Conservation (phyloP, 176 grass and related monocot genomes). For the Areca catechu region DNA sequence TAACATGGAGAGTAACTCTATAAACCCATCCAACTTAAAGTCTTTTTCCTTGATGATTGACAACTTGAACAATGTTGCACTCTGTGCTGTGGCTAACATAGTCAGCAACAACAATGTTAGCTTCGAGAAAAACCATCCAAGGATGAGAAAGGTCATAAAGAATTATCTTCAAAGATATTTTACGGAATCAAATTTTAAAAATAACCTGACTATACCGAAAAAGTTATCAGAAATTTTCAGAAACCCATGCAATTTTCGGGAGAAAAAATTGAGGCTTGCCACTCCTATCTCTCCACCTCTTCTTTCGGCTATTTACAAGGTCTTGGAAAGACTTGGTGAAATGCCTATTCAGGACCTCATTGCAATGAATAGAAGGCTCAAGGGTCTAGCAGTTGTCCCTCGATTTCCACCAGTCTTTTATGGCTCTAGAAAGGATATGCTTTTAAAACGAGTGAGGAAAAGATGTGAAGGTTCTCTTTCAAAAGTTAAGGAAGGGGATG, state of each 20-base stretch:
- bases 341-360: conserved; percentile 25
- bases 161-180: conserved; percentile 14
- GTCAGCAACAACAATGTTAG: conserved; percentile 24
- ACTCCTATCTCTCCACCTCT: conserved; percentile 8
- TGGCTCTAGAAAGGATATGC: background rate
- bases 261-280: conserved; percentile 4
- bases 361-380: conserved; percentile 27
- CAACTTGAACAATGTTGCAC: conserved; percentile 15
- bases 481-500: conserved; percentile 10
- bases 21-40: background rate
- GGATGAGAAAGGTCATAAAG: conserved; percentile 24
- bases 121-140: conserved; percentile 14
- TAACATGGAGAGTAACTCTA: conserved; percentile 8
- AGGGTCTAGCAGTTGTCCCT: conserved; percentile 14
- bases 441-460: conserved; percentile 19
- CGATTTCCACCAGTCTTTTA: conserved; percentile 16
- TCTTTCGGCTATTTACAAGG: conserved; percentile 19
- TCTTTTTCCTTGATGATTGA: conserved; percentile 10
- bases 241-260: conserved; percentile 10
- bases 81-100: conserved; percentile 23
- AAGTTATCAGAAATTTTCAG: conserved; percentile 19
- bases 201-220: background rate
- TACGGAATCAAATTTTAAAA: background rate
- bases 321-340: conserved; percentile 22
- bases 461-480: background rate